Base-by-base conservation (phyloP, 768 basidiomycete species). In the Mycena galericulata region DNA sequence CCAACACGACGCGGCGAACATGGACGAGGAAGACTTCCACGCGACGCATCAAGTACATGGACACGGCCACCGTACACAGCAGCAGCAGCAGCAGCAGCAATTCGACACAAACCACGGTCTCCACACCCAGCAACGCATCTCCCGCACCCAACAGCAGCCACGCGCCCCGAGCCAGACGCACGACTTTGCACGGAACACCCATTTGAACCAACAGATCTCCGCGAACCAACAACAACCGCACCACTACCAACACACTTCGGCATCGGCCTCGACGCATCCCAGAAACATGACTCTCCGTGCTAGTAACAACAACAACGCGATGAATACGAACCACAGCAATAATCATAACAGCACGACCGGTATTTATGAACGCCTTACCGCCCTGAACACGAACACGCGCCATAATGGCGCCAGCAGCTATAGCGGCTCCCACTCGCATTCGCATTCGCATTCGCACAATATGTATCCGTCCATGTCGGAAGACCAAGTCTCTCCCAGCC, bases 401-500 rank as follows among this genome's bases (percentile, higher is more conserved):
- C 65, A 70, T 63, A 75, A 73, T 29, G 65, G 60, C 26, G 27
- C 18, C 59, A 43, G 29, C 36, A 45, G 47, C 59, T 38, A 50
- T 38, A 59, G 27, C 58, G 45, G 43, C 46, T 26, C 56, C 46
- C 78, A 79, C n/a, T n/a, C n/a, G n/a, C n/a, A n/a, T 50, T 77
- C 79, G 40, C 85, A 86, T 70, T 41, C 49, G 9, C 55, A 59
- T 29, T 34, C 58, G 12, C 49, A 45, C 20, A 36, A 36, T n/a
- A 50, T 63, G 41, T 63, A 61, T 62, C 55, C 70, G 59, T 69
- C 50, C 57, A n/a, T n/a, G n/a, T n/a, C n/a, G n/a, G 30, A 69
- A 68, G 80, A 80, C n/a, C n/a, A 77, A 62, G 68, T 78, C n/a
- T 88, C 89, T 15, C 88, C 90, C 2, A 81, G 86, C 43, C 80